Evolutionary conservation across 2,329 filamentous ascomycete genomes (phyloP).

Genomic region (Aspergillus sp.): DNA sequence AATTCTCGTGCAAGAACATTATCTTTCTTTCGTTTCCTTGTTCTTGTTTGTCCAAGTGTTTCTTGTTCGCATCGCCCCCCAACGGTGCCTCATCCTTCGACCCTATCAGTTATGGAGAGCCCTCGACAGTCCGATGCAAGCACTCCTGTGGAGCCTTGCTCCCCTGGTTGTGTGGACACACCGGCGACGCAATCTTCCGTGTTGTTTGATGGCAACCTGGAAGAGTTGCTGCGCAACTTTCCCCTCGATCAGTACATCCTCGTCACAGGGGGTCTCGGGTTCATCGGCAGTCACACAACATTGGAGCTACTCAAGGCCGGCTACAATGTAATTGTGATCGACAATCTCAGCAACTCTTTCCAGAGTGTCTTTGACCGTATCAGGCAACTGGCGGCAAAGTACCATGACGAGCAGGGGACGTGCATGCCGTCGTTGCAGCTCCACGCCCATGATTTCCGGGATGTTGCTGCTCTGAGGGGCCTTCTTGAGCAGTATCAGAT

Average conservation of each 20-base stretch:
- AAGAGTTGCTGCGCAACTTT: constrained; percentile 45
- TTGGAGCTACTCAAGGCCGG: constrained; percentile 44
- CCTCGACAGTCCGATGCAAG: constrained; percentile 32
- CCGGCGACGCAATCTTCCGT: constrained; percentile 49
- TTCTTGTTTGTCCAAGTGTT: constrained; percentile 12
- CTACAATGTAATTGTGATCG: constrained; percentile 47
- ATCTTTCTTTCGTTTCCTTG: constrained; percentile 15
- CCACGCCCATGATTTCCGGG: constrained; percentile 53
- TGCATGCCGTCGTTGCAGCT: constrained; percentile 50
- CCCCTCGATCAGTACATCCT: constrained; percentile 46
- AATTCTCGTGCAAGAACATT: constrained; percentile 1
- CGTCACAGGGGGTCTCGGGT: constrained; percentile 46
- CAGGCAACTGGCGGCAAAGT: constrained; percentile 32
- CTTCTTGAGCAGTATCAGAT: constrained; percentile 48
- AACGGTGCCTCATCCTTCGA: constrained; percentile 14
- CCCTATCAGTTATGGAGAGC: constrained; percentile 31
- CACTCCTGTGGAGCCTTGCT: constrained; percentile 35
- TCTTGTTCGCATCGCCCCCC: constrained; percentile 12
- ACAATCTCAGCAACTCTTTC: constrained; percentile 46
- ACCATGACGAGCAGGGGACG: constrained; percentile 42
- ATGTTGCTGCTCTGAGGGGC: constrained; percentile 44
- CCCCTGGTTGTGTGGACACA: constrained; percentile 38
- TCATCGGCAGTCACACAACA: constrained; percentile 48
- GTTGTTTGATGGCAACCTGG: constrained; percentile 48
- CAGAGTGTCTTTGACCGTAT: constrained; percentile 40